Evolutionary conservation across 1,284 basidiomycete species (phyloP), one percentile per base, ranked within the genome.

Genomic region (Tilletia caries): DNA sequence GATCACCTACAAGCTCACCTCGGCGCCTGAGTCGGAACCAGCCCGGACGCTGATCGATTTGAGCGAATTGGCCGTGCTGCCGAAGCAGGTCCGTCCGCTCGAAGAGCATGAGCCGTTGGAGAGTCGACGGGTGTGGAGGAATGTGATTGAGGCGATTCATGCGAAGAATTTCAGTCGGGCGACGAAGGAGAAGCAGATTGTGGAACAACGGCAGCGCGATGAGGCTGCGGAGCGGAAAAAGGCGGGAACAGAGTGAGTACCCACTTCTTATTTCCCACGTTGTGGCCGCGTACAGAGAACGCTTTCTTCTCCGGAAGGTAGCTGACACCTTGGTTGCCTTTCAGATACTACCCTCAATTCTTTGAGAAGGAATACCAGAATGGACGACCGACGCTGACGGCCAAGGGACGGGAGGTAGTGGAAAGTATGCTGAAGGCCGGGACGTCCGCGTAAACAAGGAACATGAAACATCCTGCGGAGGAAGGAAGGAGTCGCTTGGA

Each of bases 301-400:
- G 37, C 8, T 41, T 6, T 41, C 10, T 41, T 41, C 37, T 41
- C 1, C 15, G 8, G 8, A 6, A 15, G 15, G 8, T 41, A 10
- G 37, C 37, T 41, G 37, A 33, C 23, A 3, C 33, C 18, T 8
- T 67, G 2, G 23, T 37, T 33, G 12, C 67, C 29, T 34, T 15
- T 4, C 74, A 95, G 93, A 72, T 93, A 92, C 81, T 85, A 88
- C 43, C 91, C 93, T 8, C 82, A 84, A 34, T 95, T 89, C 83
- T 95, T 95, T 79, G 89, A 90, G 76, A 84, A 86, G 68, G 88
- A 91, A 69, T 86, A 90, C 71, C 86, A 86, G n/a, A 86, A 87
- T 12, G 94, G 94, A 3, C 86, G 88, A 68, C 89, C 92, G 1
- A 81, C 73, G 18, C 86, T 96, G 20, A 93, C 91, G 0, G 86